Percentiles rank a stretch among this genome's conserved stretches.
Evolutionary conservation across 2,329 filamentous ascomycete genomes (phyloP).

Genomic region (Scleromitrula shiraiana): DNA sequence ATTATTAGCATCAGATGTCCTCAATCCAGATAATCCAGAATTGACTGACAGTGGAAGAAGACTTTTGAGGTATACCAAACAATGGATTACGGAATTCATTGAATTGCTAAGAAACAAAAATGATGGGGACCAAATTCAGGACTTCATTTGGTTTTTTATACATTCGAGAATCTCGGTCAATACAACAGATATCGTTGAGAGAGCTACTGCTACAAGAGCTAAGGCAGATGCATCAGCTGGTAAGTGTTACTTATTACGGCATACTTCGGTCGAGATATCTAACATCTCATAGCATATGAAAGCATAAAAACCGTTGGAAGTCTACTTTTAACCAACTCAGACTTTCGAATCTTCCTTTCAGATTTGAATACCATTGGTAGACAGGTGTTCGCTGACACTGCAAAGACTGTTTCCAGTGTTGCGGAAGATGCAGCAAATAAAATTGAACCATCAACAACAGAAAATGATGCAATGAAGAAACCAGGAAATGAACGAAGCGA

Average conservation of each 20-base stretch:
- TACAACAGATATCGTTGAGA: conserved; percentile 51
- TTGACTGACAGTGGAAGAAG: conserved; percentile 71
- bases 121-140: conserved; percentile 74
- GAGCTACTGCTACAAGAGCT: conserved; percentile 53
- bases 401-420: conserved; percentile 67
- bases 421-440: conserved; percentile 67
- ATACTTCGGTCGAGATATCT: conserved; percentile 17
- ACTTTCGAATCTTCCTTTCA: conserved; percentile 78
- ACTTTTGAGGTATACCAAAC: conserved; percentile 62
- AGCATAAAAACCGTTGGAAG: conserved; percentile 78
- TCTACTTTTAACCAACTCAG: conserved; percentile 79
- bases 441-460: conserved; percentile 59
- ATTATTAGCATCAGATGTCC: conserved; percentile 66
- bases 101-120: conserved; percentile 81
- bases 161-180: conserved; percentile 67
- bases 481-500: conserved; percentile 22
- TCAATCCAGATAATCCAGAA: conserved; percentile 67
- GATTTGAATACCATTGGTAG: conserved; percentile 72
- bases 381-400: conserved; percentile 81
- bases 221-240: conserved; percentile 66
- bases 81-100: conserved; percentile 73
- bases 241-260: conserved; percentile 31
- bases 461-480: conserved; percentile 45
- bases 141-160: conserved; percentile 78
- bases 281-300: conserved; percentile 52